Conservation (phyloP, 495 filamentous ascomycete genomes). For the Parmelia sp. region DNA sequence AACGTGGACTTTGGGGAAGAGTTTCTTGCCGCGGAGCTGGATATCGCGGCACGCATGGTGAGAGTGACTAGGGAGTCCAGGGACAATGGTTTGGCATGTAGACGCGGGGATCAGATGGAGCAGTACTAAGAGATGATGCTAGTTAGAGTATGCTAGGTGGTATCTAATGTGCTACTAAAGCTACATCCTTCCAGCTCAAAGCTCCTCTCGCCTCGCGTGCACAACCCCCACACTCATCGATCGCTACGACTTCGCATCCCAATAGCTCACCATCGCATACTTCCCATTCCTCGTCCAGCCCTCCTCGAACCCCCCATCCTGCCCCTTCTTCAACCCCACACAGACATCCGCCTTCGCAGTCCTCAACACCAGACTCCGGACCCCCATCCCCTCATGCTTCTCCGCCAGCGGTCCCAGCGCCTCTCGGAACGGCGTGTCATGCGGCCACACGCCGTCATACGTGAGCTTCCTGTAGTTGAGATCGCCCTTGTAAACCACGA, state of each 20-base stretch:
- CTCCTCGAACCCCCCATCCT: conserved; percentile 72
- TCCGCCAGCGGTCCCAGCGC: conserved; percentile 86
- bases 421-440: conserved; percentile 74
- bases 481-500: conserved; percentile 96
- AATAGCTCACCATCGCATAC: conserved; percentile 90
- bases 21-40: too few relatives aligned
- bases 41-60: too few relatives aligned
- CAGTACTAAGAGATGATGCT: too few relatives aligned
- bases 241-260: conserved; percentile 52
- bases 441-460: conserved; percentile 79
- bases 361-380: conserved; percentile 74
- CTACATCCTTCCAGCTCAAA: background rate
- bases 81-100: background rate
- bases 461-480: conserved; percentile 89
- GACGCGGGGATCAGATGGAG: background rate
- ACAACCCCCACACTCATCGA: background rate
- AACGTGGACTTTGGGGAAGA: too few relatives aligned
- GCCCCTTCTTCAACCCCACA: conserved; percentile 61
- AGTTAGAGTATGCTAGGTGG: too few relatives aligned
- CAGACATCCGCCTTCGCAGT: conserved; percentile 95
- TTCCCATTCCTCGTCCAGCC: conserved; percentile 96
- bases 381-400: conserved; percentile 48
- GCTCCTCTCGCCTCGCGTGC: background rate
- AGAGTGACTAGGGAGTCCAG: background rate
- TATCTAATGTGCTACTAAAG: background rate